Percentiles rank a stretch among this genome's conserved stretches.
Conservation (phyloP, 1,139 yeast genomes). For the Sporopachydermia cereana region DNA sequence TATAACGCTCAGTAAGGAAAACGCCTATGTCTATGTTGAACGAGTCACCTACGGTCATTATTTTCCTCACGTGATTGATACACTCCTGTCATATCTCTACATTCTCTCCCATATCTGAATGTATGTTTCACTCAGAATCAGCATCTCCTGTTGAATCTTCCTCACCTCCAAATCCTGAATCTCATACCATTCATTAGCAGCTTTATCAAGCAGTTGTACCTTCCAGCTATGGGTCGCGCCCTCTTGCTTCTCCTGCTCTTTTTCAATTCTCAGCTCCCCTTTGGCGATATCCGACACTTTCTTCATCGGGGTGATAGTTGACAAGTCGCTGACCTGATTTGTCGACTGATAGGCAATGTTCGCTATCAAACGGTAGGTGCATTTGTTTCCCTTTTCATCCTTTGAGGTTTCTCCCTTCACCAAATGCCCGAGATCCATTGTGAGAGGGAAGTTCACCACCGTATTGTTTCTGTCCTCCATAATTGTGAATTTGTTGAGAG, state of each 20-base stretch:
- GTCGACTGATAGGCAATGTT: constrained; percentile 37
- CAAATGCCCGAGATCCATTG: constrained; percentile 30
- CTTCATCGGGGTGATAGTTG: constrained; percentile 13
- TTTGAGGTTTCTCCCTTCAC: constrained; percentile 14
- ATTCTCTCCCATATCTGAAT: constrained; percentile 59
- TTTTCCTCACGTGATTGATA: no score
- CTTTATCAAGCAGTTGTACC: constrained; percentile 35
- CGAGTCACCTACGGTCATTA: no score
- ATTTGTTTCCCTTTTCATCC: constrained; percentile 8
- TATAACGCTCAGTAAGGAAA: no score
- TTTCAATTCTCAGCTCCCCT: background rate
- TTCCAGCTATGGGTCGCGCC: constrained; percentile 35
- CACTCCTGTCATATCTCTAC: no score
- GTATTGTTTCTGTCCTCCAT: constrained; percentile 43
- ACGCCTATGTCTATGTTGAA: no score
- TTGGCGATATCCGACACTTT: constrained; percentile 5
- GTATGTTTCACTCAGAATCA: constrained; percentile 52
- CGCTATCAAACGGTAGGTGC: constrained; percentile 35
- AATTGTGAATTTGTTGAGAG: constrained; percentile 16
- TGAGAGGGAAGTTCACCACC: constrained; percentile 48
- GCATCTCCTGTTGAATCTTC: constrained; percentile 40
- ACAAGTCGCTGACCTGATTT: constrained; percentile 11
- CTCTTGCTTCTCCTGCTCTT: constrained; percentile 12
- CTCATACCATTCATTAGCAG: constrained; percentile 41
- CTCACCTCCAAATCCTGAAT: constrained; percentile 40